phyloP scores from a whole-genome alignment of 2,329 filamentous ascomycete species.

The Talaromyces sp. region DNA sequence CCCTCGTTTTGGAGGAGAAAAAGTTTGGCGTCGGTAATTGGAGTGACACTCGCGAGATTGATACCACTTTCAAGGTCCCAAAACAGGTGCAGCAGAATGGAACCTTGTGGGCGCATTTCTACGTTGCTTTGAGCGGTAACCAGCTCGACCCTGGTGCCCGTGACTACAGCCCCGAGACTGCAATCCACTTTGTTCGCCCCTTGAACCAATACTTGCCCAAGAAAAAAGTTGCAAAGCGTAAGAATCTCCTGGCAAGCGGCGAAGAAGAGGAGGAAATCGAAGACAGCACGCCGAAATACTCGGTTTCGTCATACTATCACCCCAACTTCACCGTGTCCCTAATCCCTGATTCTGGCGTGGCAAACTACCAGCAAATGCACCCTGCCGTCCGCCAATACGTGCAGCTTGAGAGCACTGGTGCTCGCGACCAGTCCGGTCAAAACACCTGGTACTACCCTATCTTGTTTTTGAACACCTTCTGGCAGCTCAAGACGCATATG shows the following conservation, averaged over 20 bases:
- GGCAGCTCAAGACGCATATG: slow-evolving; percentile 93
- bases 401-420: slow-evolving; percentile 71
- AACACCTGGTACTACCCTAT: slow-evolving; percentile 94
- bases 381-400: slow-evolving; percentile 74
- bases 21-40: slow-evolving; percentile 74
- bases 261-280: slow-evolving; percentile 49
- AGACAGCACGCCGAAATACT: slow-evolving; percentile 56
- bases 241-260: slow-evolving; percentile 66
- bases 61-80: slow-evolving; percentile 74
- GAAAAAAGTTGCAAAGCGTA: slow-evolving; percentile 84
- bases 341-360: slow-evolving; percentile 71
- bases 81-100: slow-evolving; percentile 81
- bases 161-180: slow-evolving; percentile 68
- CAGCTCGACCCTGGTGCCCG: slow-evolving; percentile 69
- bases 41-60: slow-evolving; percentile 70
- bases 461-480: slow-evolving; percentile 91
- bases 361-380: slow-evolving; percentile 63
- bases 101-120: slow-evolving; percentile 93
- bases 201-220: slow-evolving; percentile 86
- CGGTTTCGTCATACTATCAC: slow-evolving; percentile 84
- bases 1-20: slow-evolving; percentile 73
- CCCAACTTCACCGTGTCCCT: slow-evolving; percentile 89
- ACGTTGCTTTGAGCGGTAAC: slow-evolving; percentile 71
- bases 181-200: slow-evolving; percentile 79
- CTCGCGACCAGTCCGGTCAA: slow-evolving; percentile 76